Conservation (phyloP, 1,139 yeast genomes). For the Taphrina wiesneri region DNA sequence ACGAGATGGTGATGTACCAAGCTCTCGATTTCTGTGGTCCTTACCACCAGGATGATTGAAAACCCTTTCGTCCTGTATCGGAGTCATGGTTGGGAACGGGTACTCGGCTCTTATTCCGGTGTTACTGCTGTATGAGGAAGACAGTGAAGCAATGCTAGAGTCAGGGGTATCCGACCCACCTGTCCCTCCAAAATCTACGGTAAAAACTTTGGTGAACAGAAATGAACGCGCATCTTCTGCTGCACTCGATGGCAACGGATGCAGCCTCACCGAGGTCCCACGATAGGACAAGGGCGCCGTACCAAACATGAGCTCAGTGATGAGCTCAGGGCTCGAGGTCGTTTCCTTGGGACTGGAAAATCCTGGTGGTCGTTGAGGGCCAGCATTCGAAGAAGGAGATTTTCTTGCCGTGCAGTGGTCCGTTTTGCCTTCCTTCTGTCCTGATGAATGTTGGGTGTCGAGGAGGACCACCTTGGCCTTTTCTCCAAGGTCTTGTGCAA, state of each 20-base stretch:
- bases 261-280: conserved; percentile 34
- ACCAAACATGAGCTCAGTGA: conserved; percentile 38
- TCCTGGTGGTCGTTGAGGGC: background rate
- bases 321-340: conserved; percentile 11
- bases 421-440: background rate
- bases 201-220: conserved; percentile 36
- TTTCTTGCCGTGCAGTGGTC: background rate
- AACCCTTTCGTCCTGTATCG: conserved; percentile 3
- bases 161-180: background rate
- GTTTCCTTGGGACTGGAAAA: background rate
- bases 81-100: conserved; percentile 31
- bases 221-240: conserved; percentile 19
- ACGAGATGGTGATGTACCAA: background rate
- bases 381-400: background rate
- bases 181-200: conserved; percentile 11
- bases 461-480: conserved; percentile 32
- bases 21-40: conserved; percentile 1
- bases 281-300: conserved; percentile 36
- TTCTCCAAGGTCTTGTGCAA: conserved; percentile 32
- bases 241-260: conserved; percentile 24
- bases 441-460: conserved; percentile 8
- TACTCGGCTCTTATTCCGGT: conserved; percentile 19
- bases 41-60: background rate
- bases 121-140: conserved; percentile 20
- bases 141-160: conserved; percentile 11